Conservation (phyloP, 495 filamentous ascomycete species). For the Choiromyces venosus region DNA sequence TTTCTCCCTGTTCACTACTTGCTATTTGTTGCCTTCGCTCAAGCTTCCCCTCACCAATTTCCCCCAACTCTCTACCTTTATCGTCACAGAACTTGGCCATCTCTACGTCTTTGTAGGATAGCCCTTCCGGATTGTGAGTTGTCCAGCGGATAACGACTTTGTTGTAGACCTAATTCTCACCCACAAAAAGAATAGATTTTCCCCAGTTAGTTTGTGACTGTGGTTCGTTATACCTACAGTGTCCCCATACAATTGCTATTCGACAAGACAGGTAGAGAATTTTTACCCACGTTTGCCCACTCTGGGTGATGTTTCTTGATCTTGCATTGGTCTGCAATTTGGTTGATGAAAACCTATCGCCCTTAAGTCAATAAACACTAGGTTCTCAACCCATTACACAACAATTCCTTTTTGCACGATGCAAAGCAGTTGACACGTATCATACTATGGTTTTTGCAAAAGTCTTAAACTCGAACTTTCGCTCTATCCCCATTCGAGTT, state of each 20-base stretch:
- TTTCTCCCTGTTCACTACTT: slow-evolving; percentile 10
- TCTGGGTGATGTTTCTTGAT: slow-evolving; percentile 34
- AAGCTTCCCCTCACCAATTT: slow-evolving; percentile 42
- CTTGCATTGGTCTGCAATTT: slow-evolving; percentile 36
- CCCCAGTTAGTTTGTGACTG: neutral
- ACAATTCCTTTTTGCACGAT: neutral
- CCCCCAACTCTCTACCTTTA: slow-evolving; percentile 51
- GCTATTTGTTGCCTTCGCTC: slow-evolving; percentile 10
- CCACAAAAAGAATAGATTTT: slow-evolving; percentile 5
- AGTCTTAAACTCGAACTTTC: slow-evolving; percentile 57
- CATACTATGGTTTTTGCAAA: slow-evolving; percentile 61
- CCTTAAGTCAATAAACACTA: slow-evolving; percentile 12
- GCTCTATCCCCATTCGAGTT: slow-evolving; percentile 53
- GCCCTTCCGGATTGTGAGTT: slow-evolving; percentile 64
- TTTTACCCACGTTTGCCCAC: slow-evolving; percentile 35
- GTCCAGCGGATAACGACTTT: slow-evolving; percentile 64
- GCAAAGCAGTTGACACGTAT: slow-evolving; percentile 43
- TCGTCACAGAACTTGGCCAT: slow-evolving; percentile 64
- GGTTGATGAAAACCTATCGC: slow-evolving; percentile 36
- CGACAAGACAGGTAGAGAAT: slow-evolving; percentile 3
- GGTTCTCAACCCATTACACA: neutral
- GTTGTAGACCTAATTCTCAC: slow-evolving; percentile 53
- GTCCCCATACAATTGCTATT: neutral
- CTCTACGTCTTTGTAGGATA: slow-evolving; percentile 61
- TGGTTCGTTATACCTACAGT: neutral